Evolutionary conservation across 2,329 filamentous ascomycete species (phyloP), one percentile per base, ranked within the genome.

Genomic region (Xylaria sp.): DNA sequence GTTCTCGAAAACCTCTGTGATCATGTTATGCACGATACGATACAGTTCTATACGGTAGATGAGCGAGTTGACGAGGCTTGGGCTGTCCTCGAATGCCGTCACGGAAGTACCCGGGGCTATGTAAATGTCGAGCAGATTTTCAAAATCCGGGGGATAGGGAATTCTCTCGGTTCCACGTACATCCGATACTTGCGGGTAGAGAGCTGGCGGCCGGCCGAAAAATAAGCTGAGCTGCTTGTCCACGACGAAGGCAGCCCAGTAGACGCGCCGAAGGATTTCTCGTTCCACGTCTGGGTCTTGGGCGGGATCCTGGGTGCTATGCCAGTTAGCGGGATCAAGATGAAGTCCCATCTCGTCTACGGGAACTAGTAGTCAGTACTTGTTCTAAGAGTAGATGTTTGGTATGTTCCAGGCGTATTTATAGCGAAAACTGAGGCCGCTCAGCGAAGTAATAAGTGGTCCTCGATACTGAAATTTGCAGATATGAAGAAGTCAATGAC

Each of bases 181-280:
- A 59, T 85, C 83, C 10, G 83, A 83, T 67, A 83, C 82, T 61
- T 81, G 79, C 0, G 83, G 83, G 61, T 85, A 81, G 0, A 85
- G 74, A 5, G 83, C 83, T 0, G 83, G 83, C 17, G 83, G 83
- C 22, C 83, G 78, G 10, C 83, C 83, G 71, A 85, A 85, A 71
- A 83, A 85, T 6, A 85, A 73, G 65, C 82, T 84, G 9, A 85
- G 76, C 67, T 85, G 82, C 73, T 85, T 85, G 59, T 85, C 83
- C 0, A 79, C 82, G 17, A 81, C 79, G 63, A 85, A 85, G 2
- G 81, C 81, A 25, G 82, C 82, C 83, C 83, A 85, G 71, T 85
- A 85, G 1, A 83, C 81, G 25, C 83, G 77, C 7, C 83, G 78
- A 3, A 83, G 73, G 17, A 85, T 81, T 67, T 85, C 83, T n/a